phyloP scores from a whole-genome alignment of 1,139 yeast genomes.

The Wickerhamiella pararugosa region DNA sequence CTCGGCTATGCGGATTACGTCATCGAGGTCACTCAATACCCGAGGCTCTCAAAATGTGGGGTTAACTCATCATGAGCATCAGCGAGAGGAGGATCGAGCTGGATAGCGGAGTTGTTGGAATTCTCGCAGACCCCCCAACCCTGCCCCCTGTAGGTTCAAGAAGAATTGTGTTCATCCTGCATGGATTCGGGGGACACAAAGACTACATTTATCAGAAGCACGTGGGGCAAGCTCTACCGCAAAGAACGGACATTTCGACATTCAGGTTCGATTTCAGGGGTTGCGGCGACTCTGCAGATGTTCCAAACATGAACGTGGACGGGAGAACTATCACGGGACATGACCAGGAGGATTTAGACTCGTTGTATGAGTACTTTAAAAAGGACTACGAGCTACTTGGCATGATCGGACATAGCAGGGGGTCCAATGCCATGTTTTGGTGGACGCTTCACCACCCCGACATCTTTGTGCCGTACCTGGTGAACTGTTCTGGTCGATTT shows the following conservation, averaged over 20 bases:
- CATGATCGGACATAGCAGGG: slow-evolving; percentile 69
- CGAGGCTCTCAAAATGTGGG: no score
- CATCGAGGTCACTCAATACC: neutral
- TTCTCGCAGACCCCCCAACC: neutral
- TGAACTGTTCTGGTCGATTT: slow-evolving; percentile 63
- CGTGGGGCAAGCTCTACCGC: slow-evolving; percentile 47
- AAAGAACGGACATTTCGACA: slow-evolving; percentile 43
- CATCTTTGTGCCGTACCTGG: slow-evolving; percentile 41
- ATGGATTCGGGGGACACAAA: slow-evolving; percentile 79
- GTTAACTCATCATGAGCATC: no score
- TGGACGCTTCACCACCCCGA: slow-evolving; percentile 44
- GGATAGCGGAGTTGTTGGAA: neutral
- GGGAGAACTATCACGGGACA: slow-evolving; percentile 40
- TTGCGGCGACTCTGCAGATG: slow-evolving; percentile 62
- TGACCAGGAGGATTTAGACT: slow-evolving; percentile 54
- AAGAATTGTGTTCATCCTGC: slow-evolving; percentile 36
- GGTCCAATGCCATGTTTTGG: slow-evolving; percentile 57
- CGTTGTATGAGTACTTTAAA: slow-evolving; percentile 22
- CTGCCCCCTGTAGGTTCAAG: slow-evolving; percentile 1
- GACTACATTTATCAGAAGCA: slow-evolving; percentile 58
- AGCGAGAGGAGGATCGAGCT: no score
- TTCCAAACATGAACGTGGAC: slow-evolving; percentile 23
- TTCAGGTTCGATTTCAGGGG: slow-evolving; percentile 69
- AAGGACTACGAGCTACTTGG: slow-evolving; percentile 31
- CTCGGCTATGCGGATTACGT: no score